Conservation (phyloP, 805 yeast species). For the Metschnikowia anglica region DNA sequence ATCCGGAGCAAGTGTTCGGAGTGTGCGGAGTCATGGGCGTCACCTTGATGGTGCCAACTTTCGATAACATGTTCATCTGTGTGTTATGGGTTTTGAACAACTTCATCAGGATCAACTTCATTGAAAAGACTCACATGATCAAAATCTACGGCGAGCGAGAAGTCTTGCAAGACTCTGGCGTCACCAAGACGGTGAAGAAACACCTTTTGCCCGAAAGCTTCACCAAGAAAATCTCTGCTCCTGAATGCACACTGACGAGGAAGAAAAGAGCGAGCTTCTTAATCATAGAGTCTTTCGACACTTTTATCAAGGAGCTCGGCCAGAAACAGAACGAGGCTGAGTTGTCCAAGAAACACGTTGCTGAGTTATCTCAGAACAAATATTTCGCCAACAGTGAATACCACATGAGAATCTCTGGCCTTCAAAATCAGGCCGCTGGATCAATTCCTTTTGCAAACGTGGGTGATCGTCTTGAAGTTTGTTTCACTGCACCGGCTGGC, state of each 20-base stretch:
- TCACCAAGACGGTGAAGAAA: conserved; percentile 43
- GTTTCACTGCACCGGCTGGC: conserved; percentile 53
- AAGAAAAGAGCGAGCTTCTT: conserved; percentile 31
- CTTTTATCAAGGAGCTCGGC: conserved; percentile 42
- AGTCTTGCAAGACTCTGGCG: conserved; percentile 54
- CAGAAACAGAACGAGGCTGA: conserved; percentile 19
- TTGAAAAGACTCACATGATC: conserved; percentile 77
- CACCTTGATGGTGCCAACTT: conserved; percentile 55
- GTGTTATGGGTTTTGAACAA: conserved; percentile 61
- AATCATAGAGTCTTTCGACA: conserved; percentile 47
- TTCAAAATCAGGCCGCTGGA: conserved; percentile 14
- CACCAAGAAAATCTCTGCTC: conserved; percentile 27
- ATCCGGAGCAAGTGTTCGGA: conserved; percentile 79
- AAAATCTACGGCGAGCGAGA: conserved; percentile 68
- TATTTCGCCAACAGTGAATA: conserved; percentile 40
- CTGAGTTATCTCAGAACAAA: conserved; percentile 41
- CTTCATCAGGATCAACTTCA: conserved; percentile 64
- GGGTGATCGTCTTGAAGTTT: conserved; percentile 55
- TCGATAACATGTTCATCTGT: conserved; percentile 51
- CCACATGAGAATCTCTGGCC: conserved; percentile 26
- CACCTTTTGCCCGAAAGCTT: conserved; percentile 43
- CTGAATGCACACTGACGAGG: not conserved
- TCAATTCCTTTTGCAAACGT: conserved; percentile 26
- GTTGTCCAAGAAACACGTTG: conserved; percentile 34
- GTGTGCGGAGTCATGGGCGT: conserved; percentile 81